Evolutionary conservation across 768 basidiomycete genomes (phyloP), one percentile per base, ranked within the genome.

Genomic region (Lyophyllum shimeji): DNA sequence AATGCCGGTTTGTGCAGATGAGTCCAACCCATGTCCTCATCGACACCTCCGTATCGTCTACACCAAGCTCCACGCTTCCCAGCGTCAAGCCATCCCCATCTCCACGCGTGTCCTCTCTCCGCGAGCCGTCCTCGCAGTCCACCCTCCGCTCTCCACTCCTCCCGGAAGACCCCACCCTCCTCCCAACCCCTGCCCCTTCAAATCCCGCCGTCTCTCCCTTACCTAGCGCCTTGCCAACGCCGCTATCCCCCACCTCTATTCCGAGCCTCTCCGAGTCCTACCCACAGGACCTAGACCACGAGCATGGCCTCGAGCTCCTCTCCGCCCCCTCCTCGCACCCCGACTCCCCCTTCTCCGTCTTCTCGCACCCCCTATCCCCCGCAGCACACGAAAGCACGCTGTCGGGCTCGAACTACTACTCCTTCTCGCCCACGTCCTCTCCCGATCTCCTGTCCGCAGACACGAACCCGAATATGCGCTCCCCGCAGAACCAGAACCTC

Each of bases 21-120:
- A 70, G 75, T 8, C 81, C 82, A 8, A 81, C 79, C 3, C 80
- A 80, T 53, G 72, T 80, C 11, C 62, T 82, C 2, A 72, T 74
- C 15, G 76, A 81, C 60, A 54, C 73, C 33, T 66, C 66, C 34
- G 42, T 58, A 40, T 59, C 69, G 21, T 59, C 66, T 13, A 65
- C 69, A 3, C 64, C 71, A 17, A 62, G 57, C 8, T 65, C 71
- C 15, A 63, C 65, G 1, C 24, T 64, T 17, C 61, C 61, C 40
- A 69, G 67, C 53, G 57, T 61, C 34, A 57, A 60, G 8, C 46
- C 65, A 12, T 67, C 71, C 3, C 64, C 69, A 7, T 57, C 65
- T 18, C 59, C 60, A 18, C 63, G 58, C 47, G 59, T 64, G 29
- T 60, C 52, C 21, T 57, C 57, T 50, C 59, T 59, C 37, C 67